Percentiles rank a stretch among this genome's conserved stretches.
These are phyloP conservation scores for Myriosclerotinia duriaeana DNA, from an alignment of 2,329 filamentous ascomycete genomes.

Conservation along the genomic window DNA sequence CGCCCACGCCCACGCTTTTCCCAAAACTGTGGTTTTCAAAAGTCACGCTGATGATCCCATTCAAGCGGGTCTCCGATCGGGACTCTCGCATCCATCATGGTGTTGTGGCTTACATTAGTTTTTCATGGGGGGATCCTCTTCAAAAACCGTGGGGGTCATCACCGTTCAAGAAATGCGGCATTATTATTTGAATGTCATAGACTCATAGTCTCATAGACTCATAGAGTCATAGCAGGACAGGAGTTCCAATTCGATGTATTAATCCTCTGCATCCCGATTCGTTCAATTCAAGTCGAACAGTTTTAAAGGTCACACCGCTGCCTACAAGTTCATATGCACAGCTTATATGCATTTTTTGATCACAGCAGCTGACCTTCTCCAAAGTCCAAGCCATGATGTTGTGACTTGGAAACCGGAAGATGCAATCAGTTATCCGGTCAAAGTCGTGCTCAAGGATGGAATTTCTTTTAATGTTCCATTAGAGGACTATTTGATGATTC, in stretches of 20 bases:
- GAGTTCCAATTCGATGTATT: too few species aligned
- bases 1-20: not conserved
- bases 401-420: slow-evolving; percentile 13
- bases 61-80: slow-evolving; percentile 14
- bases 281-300: not conserved
- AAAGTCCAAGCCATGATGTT: slow-evolving; percentile 4
- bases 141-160: slow-evolving; percentile 19
- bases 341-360: slow-evolving; percentile 16
- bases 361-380: slow-evolving; percentile 16
- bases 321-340: not conserved
- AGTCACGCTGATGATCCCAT: slow-evolving; percentile 11
- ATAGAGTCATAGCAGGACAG: too few species aligned
- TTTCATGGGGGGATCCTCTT: slow-evolving; percentile 1
- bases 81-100: slow-evolving; percentile 19
- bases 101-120: slow-evolving; percentile 19
- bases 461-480: not conserved
- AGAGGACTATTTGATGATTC: slow-evolving; percentile 7
- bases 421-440: slow-evolving; percentile 7
- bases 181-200: not conserved
- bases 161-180: not conserved
- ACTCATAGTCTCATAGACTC: too few species aligned
- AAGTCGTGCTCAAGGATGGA: slow-evolving; percentile 14
- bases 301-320: slow-evolving; percentile 4
- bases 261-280: not conserved
- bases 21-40: slow-evolving; percentile 7